Evolutionary conservation across 768 basidiomycete genomes (phyloP).

Genomic region (Lentinula raphanica): DNA sequence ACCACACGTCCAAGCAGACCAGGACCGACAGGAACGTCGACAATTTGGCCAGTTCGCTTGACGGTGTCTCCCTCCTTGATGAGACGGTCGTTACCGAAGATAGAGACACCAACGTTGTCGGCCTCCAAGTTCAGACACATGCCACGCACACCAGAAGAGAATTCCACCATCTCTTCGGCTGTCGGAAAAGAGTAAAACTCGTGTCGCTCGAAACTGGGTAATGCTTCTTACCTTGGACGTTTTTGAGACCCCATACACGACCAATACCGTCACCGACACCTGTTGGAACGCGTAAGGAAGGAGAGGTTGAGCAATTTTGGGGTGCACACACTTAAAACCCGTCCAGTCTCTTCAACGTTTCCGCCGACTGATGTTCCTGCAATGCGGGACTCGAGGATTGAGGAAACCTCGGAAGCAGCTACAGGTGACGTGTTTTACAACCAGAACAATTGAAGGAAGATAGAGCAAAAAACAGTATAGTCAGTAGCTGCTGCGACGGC

Average conservation of each 20-base stretch:
- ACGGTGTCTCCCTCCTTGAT: conserved; percentile 99
- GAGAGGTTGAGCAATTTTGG: conserved; percentile 17
- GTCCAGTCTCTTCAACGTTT: conserved; percentile 98
- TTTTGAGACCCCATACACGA: conserved; percentile 98
- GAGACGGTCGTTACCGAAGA: conserved; percentile 96
- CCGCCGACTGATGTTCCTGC: conserved; percentile 84
- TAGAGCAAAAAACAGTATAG: conserved; percentile 14
- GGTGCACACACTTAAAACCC: conserved; percentile 79
- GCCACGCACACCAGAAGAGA: conserved; percentile 98
- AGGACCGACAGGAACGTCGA: conserved; percentile 98
- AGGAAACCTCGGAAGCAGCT: conserved; percentile 99
- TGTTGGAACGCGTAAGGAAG: conserved; percentile 25
- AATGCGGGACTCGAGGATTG: conserved; percentile 98
- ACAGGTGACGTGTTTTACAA: conserved; percentile 31
- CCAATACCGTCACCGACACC: conserved; percentile 99
- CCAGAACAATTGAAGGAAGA: conserved; percentile 13
- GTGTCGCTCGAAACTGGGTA: not conserved
- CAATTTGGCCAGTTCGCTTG: conserved; percentile 99
- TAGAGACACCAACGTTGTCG: conserved; percentile 99
- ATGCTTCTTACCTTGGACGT: conserved; percentile 80
- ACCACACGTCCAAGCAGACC: conserved; percentile 98
- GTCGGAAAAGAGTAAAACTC: conserved; percentile 17
- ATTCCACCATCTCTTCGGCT: conserved; percentile 99
- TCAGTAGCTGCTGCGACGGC: conserved; percentile 7
- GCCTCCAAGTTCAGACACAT: conserved; percentile 99